Evolutionary conservation across 371 early-diverging fungal species (phyloP).

Genomic region (Mucor mucedo): DNA sequence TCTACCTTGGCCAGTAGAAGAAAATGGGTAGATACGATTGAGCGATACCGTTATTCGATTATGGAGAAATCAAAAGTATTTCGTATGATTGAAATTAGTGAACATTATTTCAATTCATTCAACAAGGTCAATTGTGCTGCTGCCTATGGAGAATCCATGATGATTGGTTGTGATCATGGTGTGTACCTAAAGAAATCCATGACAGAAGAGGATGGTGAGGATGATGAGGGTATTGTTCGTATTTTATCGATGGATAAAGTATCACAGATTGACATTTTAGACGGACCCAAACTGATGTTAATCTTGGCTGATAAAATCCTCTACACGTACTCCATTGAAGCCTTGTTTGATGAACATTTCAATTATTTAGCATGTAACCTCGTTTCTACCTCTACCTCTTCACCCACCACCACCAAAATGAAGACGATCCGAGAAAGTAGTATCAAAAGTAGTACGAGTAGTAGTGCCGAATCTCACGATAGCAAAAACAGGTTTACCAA

Average conservation of each 20-base stretch:
- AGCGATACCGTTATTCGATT: constrained; percentile 68
- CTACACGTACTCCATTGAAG: constrained; percentile 76
- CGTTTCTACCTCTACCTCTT: constrained; percentile 6
- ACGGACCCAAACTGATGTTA: constrained; percentile 74
- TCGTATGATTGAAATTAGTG: constrained; percentile 52
- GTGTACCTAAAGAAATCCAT: constrained; percentile 38
- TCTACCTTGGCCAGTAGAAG: constrained; percentile 74
- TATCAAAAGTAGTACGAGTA: background rate
- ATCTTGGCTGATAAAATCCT: constrained; percentile 85
- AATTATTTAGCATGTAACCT: background rate
- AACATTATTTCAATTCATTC: constrained; percentile 35
- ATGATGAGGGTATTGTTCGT: constrained; percentile 46
- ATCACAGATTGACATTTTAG: constrained; percentile 83
- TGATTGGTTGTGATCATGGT: constrained; percentile 54
- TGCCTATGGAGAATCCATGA: constrained; percentile 29
- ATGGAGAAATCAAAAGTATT: constrained; percentile 63
- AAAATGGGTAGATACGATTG: constrained; percentile 86
- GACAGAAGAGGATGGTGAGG: constrained; percentile 6
- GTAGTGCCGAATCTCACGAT: background rate
- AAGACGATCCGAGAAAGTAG: constrained; percentile 7
- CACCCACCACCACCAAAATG: constrained; percentile 5
- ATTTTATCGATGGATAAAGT: constrained; percentile 80
- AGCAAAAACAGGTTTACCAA: background rate
- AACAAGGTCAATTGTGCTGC: constrained; percentile 45
- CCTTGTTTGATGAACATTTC: constrained; percentile 38